Conservation (phyloP, 306 rosid genomes). For the Pachyrhizus erosus region DNA sequence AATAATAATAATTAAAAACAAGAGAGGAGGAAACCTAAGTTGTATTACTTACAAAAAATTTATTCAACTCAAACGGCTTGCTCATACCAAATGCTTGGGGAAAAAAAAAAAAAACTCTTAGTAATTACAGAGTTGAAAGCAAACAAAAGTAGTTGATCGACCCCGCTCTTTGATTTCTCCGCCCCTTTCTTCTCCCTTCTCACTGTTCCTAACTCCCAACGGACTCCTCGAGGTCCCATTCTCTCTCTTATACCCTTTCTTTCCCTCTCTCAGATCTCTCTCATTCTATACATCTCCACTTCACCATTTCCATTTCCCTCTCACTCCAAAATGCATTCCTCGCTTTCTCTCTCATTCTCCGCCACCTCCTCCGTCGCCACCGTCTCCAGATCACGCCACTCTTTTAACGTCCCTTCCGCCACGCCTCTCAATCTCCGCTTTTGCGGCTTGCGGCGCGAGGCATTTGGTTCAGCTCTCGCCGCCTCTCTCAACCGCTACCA, state of each 20-base stretch:
- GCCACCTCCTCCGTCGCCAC: conserved; percentile 51
- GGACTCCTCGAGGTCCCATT: conserved; percentile 67
- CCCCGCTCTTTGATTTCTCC: conserved; percentile 79
- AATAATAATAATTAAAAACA: no score
- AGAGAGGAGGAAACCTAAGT: no score
- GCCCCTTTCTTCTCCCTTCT: conserved; percentile 43
- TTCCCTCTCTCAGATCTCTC: not conserved
- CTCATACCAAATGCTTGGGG: no score
- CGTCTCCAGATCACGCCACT: conserved; percentile 57
- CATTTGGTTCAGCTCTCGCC: conserved; percentile 51
- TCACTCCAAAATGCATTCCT: conserved; percentile 71
- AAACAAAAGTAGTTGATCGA: conserved; percentile 55
- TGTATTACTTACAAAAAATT: no score
- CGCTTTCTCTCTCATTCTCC: conserved; percentile 72
- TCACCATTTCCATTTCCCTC: conserved; percentile 26
- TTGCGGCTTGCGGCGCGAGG: conserved; percentile 86
- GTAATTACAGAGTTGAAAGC: not conserved
- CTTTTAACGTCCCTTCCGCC: conserved; percentile 23
- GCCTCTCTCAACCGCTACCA: conserved; percentile 50
- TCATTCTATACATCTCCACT: not conserved
- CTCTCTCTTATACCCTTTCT: not conserved
- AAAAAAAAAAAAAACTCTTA: not conserved
- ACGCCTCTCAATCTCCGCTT: conserved; percentile 72
- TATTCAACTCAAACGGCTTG: no score
- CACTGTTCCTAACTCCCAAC: conserved; percentile 51